phyloP scores from a whole-genome alignment of 495 filamentous ascomycete species.

The Copromyces sp. region DNA sequence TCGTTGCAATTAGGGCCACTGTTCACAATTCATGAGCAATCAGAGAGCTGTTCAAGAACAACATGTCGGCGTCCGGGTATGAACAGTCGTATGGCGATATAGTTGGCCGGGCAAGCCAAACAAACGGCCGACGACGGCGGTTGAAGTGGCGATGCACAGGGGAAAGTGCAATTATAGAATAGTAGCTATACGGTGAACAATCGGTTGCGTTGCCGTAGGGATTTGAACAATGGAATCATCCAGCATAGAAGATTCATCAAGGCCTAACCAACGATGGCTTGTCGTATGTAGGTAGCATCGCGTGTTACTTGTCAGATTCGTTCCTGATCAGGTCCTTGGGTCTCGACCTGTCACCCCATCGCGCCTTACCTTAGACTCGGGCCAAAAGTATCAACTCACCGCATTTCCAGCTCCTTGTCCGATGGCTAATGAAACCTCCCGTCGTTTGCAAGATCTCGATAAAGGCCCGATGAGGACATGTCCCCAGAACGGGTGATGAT shows the following conservation, averaged over 20 bases:
- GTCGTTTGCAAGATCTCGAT: neutral
- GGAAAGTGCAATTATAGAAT: neutral
- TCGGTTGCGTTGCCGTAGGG: neutral
- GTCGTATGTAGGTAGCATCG: neutral
- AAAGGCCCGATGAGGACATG: neutral
- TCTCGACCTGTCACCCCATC: neutral
- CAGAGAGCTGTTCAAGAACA: neutral
- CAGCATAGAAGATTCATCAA: neutral
- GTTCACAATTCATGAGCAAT: neutral
- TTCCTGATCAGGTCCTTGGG: neutral
- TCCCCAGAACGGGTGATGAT: neutral
- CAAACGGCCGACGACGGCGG: neutral
- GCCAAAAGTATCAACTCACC: neutral
- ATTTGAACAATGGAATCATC: neutral
- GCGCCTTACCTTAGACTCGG: neutral
- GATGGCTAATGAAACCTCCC: neutral
- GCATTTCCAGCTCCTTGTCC: neutral
- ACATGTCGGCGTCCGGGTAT: neutral
- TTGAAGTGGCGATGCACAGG: neutral
- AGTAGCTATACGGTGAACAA: neutral
- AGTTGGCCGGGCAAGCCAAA: neutral
- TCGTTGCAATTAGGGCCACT: neutral
- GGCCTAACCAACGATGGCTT: no score
- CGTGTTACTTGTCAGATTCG: neutral
- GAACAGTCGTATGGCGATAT: neutral